Evolutionary conservation across 176 grass and related monocot genomes (phyloP).

Genomic region (Oropetium thomaeum): DNA sequence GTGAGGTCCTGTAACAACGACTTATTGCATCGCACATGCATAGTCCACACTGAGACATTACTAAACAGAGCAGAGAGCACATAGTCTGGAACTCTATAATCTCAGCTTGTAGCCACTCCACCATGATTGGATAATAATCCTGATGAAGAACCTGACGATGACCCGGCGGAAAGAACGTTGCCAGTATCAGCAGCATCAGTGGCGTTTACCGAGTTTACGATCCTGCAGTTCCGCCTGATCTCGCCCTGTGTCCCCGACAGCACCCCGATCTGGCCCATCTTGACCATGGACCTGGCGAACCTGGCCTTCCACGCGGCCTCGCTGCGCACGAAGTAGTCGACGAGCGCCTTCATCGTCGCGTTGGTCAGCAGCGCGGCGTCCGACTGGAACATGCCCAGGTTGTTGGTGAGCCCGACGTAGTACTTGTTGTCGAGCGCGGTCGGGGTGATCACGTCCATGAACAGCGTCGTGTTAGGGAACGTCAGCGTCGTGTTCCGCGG

Average conservation of each 20-base stretch:
- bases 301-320: slow-evolving; percentile 25
- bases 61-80: background rate
- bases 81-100: background rate
- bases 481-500: slow-evolving; percentile 34
- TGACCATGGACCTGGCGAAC: slow-evolving; percentile 58
- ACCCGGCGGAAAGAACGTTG: fast-evolving
- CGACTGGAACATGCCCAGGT: slow-evolving; percentile 50
- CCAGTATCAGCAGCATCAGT: background rate
- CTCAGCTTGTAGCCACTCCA: slow-evolving; percentile 27
- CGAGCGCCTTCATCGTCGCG: slow-evolving; percentile 33
- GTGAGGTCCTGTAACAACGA: background rate
- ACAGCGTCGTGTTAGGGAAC: slow-evolving; percentile 31
- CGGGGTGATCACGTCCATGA: slow-evolving; percentile 56
- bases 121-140: no score
- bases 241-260: slow-evolving; percentile 50
- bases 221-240: slow-evolving; percentile 54
- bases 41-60: background rate
- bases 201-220: slow-evolving; percentile 24
- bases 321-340: slow-evolving; percentile 43
- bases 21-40: slow-evolving; percentile 17
- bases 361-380: slow-evolving; percentile 44
- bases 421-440: slow-evolving; percentile 57
- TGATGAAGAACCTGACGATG: background rate
- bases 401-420: slow-evolving; percentile 45
- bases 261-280: slow-evolving; percentile 64